Base-by-base conservation (phyloP, 306 rosid species). In the Cucurbita ficifolia region DNA sequence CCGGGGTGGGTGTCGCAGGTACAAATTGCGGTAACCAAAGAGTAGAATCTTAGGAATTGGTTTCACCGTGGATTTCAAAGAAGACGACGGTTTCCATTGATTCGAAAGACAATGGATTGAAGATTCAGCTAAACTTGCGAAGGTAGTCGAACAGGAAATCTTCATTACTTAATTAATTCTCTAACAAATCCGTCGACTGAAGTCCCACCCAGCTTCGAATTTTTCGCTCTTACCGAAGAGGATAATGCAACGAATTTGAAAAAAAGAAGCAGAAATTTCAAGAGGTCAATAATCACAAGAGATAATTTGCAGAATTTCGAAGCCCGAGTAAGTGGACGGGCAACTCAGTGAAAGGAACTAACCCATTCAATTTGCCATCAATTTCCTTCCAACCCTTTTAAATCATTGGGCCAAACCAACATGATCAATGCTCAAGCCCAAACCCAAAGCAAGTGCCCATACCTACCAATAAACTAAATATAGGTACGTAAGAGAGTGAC, bases 1-100 rank as follows among this genome's bases (percentile, higher is more conserved):
- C 10, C 21, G 75, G 51, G 55, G 62, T n/a, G 75, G 73, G 10
- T 6, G 65, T 62, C 46, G 69, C 1, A 71, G 70, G 51, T 61
- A 62, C 42, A 42, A 80, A 68, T 73, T 82, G 62, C 49, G 74
- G 56, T 35, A 81, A 54, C 21, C 55, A 52, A 36, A 39, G 64
- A 83, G 80, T 62, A 85, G 74, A 81, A 81, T 63, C n/a, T 76
- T 18, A 5, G 3, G 61, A 82, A 62, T 76, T 82, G 60, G 87
- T 5, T 79, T 84, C 21, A 39, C 72, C 8, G 77, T 58, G 57
- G 79, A 64, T 76, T 35, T 82, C 40, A 83, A 62, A 0, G 83
- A 48, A 29, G 73, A 72, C 74, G 56, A 79, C 42, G 79, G 79
- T 54, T 80, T 77, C 8, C 75, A 83, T 39, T 87, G 69, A 53